phyloP scores from a whole-genome alignment of 2,329 filamentous ascomycete genomes.

The Venturia asperata region DNA sequence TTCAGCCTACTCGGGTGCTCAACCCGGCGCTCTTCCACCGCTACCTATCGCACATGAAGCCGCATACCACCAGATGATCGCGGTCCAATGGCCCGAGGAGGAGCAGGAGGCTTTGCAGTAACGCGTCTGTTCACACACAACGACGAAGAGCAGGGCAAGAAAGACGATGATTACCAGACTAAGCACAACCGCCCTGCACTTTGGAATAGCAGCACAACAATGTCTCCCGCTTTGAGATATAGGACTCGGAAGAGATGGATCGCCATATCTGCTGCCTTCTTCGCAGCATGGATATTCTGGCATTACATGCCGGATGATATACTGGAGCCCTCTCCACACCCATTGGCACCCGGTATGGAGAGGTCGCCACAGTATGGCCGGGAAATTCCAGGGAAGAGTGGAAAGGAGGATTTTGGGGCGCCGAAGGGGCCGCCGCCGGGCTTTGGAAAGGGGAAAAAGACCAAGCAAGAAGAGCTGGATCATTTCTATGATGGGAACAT shows the following conservation, averaged over 20 bases:
- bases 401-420: neutral
- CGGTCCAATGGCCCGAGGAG: slow-evolving; percentile 14
- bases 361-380: neutral
- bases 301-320: slow-evolving; percentile 14
- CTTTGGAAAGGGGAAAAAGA: neutral
- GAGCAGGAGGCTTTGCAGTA: slow-evolving; percentile 13
- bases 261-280: neutral
- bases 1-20: too few relatives aligned
- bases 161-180: slow-evolving; percentile 16
- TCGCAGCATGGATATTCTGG: slow-evolving; percentile 13
- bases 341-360: neutral
- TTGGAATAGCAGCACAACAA: neutral
- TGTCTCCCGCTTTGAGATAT: neutral
- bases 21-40: neutral
- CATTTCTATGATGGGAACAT: slow-evolving; percentile 62
- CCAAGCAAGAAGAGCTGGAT: slow-evolving; percentile 19
- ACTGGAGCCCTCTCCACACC: slow-evolving; percentile 6
- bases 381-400: neutral
- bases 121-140: slow-evolving; percentile 3
- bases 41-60: neutral
- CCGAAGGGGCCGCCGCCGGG: slow-evolving; percentile 14
- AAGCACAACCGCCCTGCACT: neutral
- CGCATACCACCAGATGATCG: neutral
- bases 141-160: slow-evolving; percentile 19
- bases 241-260: slow-evolving; percentile 14